A percentile compares a stretch with the other conserved stretches of the same genome.
These are phyloP conservation scores for Massariosphaeria phaeospora DNA, from an alignment of 495 filamentous ascomycete species.

Conservation along the genomic window DNA sequence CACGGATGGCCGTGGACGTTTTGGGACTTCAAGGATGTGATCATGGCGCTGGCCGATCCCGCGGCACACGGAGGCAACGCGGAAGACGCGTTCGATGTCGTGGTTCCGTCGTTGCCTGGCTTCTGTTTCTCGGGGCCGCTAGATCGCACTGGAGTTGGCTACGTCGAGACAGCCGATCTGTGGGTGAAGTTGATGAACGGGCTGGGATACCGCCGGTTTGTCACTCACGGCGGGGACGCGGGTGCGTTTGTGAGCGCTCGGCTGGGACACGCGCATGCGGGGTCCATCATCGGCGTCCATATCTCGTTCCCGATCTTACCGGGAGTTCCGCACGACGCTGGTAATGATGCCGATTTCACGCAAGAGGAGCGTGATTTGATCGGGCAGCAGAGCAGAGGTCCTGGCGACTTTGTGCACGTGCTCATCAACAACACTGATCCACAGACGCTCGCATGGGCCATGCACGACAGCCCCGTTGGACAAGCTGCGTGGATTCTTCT, in stretches of 20 bases:
- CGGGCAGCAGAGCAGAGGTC: not conserved
- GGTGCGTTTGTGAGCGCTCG: not conserved
- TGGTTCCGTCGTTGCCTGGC: not conserved
- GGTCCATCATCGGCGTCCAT: not conserved
- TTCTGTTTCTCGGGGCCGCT: not conserved
- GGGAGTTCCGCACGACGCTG: not conserved
- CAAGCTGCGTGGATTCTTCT: not conserved
- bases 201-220: not conserved
- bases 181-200: not conserved
- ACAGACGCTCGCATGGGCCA: not conserved
- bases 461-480: not conserved
- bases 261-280: not conserved
- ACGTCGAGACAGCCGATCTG: not conserved
- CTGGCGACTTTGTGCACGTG: not conserved
- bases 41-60: not conserved
- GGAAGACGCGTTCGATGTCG: not conserved
- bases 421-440: not conserved
- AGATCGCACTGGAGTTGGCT: not conserved
- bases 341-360: not conserved
- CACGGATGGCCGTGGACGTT: constrained; percentile 3
- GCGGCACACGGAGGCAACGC: not conserved
- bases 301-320: not conserved
- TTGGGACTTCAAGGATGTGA: constrained; percentile 2
- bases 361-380: not conserved
- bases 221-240: not conserved